Evolutionary conservation across 2,329 filamentous ascomycete genomes (phyloP), one percentile per base, ranked within the genome.

Genomic region (Verticillium longisporum): DNA sequence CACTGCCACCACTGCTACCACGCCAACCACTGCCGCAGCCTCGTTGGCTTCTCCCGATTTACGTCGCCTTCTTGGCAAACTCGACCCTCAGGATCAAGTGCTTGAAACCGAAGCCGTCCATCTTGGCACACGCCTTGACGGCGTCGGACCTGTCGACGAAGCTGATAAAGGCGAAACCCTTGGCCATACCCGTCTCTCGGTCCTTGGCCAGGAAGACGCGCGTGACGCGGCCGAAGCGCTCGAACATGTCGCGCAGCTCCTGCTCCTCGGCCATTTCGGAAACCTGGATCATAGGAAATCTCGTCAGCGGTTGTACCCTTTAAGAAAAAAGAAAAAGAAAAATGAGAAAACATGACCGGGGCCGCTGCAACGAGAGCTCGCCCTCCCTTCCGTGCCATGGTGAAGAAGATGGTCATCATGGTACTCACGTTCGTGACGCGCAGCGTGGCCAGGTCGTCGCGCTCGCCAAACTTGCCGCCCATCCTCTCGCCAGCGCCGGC

Each of bases 81-180:
- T 95, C 91, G 67, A 95, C 91, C 74, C 89, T 84, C 71, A 95
- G 78, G 75, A 95, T 95, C 70, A 95, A 82, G 80, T 95, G 91
- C 77, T 90, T 89, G 81, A 92, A 94, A 78, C 91, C 91, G 69
- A 84, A 97, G 71, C 95, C 95, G 78, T 99, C 95, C 91, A 99
- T 94, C 85, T 97, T 97, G 80, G 90, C 89, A 80, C 91, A 96
- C 50, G 95, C 95, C 80, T 90, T 91, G 69, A 91, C 90, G 68
- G 95, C 95, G 77, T 99, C 95, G 68, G 83, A 78, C 68, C 95
- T 84, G 76, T 99, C 95, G 63, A 89, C 91, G 73, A 95, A 99
- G 77, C 91, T 96, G 83, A 99, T 96, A 77, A 99, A 99, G 32
- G 96, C 96, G 75, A 99, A 99, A 65, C 95, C 95, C 87, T 99